Evolutionary conservation across 768 basidiomycete genomes (phyloP).

Genomic region (Kwoniella europaea): DNA sequence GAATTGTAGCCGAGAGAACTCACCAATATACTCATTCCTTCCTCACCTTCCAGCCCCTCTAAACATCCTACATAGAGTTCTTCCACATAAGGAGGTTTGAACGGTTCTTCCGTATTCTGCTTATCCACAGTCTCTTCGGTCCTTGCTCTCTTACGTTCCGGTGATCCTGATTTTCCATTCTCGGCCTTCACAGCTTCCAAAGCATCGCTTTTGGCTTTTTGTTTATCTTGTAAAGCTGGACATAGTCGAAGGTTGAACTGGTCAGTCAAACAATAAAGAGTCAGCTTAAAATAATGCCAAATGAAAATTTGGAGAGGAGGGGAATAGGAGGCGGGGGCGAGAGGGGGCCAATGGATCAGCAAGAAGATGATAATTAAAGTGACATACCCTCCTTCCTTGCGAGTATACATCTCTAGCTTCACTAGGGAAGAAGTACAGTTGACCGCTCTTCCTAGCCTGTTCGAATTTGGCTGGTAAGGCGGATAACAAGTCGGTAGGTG

Average conservation of each 20-base stretch:
- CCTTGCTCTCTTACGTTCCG: constrained; percentile 39
- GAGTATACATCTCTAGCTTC: constrained; percentile 68
- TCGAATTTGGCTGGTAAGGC: constrained; percentile 49
- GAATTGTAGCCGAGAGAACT: constrained; percentile 10
- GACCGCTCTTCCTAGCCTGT: constrained; percentile 62
- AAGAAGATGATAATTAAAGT: constrained; percentile 26
- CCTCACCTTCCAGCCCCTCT: constrained; percentile 63
- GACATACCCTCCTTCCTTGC: constrained; percentile 67
- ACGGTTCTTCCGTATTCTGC: constrained; percentile 64
- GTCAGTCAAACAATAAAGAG: background rate
- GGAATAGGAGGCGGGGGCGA: too few relatives aligned
- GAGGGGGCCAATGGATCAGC: background rate
- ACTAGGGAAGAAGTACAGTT: constrained; percentile 80
- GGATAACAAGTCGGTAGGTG: constrained; percentile 46
- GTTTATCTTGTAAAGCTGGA: constrained; percentile 82
- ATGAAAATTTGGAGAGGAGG: too few relatives aligned
- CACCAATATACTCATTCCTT: constrained; percentile 59
- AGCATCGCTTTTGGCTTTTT: constrained; percentile 56
- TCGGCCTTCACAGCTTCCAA: constrained; percentile 61
- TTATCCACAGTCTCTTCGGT: constrained; percentile 25
- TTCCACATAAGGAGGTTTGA: constrained; percentile 81
- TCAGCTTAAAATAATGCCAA: background rate
- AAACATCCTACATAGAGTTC: constrained; percentile 78
- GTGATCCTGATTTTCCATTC: constrained; percentile 21
- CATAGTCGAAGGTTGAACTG: constrained; percentile 88